Conservation (phyloP, 345 rosid species). For the Draba incana region DNA sequence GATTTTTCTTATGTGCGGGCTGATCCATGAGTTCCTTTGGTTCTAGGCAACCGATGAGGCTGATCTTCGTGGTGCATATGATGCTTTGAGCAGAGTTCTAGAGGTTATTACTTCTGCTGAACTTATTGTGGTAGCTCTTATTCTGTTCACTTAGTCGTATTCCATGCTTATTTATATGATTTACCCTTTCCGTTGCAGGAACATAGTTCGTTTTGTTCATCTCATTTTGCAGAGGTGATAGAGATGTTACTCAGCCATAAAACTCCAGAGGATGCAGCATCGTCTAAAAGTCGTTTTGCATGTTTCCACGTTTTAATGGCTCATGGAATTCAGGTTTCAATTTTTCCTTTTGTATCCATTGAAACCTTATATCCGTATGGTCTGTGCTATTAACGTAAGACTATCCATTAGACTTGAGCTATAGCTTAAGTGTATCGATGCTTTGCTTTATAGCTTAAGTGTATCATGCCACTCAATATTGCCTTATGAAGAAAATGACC, state of each 20-base stretch:
- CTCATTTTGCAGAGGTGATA: constrained; percentile 65
- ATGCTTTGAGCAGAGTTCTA: constrained; percentile 65
- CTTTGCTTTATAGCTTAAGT: neutral
- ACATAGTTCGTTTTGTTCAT: constrained; percentile 73
- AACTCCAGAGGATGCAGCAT: constrained; percentile 52
- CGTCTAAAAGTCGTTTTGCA: constrained; percentile 71
- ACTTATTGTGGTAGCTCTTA: constrained; percentile 9
- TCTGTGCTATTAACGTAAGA: neutral
- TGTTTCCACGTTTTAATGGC: constrained; percentile 71
- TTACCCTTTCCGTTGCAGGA: constrained; percentile 55
- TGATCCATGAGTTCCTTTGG: constrained; percentile 33
- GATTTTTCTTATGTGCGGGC: constrained; percentile 10
- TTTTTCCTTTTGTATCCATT: constrained; percentile 8
- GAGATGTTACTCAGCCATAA: constrained; percentile 66
- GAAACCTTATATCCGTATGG: constrained; percentile 14
- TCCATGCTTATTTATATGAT: constrained; percentile 30
- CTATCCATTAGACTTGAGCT: constrained; percentile 9
- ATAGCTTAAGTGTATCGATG: neutral
- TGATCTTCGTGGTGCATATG: constrained; percentile 69
- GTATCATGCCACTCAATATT: neutral
- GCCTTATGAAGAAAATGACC: neutral
- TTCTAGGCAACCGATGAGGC: constrained; percentile 56
- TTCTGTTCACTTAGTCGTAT: constrained; percentile 14
- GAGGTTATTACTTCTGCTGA: constrained; percentile 53
- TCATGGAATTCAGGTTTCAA: constrained; percentile 67